Evolutionary conservation across 2,329 filamentous ascomycete genomes (phyloP).

Genomic region (Pseudogymnoascus sp.): DNA sequence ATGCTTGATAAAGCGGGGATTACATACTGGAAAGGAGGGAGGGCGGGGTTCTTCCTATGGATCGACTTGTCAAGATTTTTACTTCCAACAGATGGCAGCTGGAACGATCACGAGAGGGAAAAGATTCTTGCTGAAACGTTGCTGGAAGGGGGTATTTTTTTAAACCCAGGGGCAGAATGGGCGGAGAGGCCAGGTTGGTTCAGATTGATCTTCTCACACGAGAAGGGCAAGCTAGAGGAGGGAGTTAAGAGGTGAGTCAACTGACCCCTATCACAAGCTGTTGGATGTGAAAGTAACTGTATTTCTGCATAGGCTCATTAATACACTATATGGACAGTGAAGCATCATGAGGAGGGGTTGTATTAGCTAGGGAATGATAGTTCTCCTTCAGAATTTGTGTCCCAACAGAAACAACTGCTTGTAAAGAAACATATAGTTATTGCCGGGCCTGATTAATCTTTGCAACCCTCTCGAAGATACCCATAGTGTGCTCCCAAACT

Average conservation of each 20-base stretch:
- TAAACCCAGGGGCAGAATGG: constrained; percentile 42
- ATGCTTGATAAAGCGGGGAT: constrained; percentile 37
- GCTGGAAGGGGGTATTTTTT: constrained; percentile 39
- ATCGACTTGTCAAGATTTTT: constrained; percentile 42
- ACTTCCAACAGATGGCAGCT: constrained; percentile 19
- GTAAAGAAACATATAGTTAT: background rate
- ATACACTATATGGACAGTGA: background rate
- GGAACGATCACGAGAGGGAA: constrained; percentile 14
- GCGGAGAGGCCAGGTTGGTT: constrained; percentile 43
- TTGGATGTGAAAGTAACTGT: background rate
- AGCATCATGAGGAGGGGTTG: background rate
- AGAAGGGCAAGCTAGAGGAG: constrained; percentile 30
- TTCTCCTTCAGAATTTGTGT: constrained; percentile 11
- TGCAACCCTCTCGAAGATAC: constrained; percentile 20
- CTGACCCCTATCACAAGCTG: background rate
- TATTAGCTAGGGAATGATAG: background rate
- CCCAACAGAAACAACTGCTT: constrained; percentile 32
- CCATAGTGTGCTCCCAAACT: constrained; percentile 25
- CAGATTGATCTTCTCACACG: constrained; percentile 44
- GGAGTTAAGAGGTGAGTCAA: constrained; percentile 25
- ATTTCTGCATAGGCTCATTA: background rate
- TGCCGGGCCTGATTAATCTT: constrained; percentile 18
- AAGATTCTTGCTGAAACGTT: constrained; percentile 27
- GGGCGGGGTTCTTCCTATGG: constrained; percentile 52
- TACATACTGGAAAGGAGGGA: constrained; percentile 36